Evolutionary conservation across 495 filamentous ascomycete genomes (phyloP), one percentile per base, ranked within the genome.

Genomic region (Trichoderma erinaceum): DNA sequence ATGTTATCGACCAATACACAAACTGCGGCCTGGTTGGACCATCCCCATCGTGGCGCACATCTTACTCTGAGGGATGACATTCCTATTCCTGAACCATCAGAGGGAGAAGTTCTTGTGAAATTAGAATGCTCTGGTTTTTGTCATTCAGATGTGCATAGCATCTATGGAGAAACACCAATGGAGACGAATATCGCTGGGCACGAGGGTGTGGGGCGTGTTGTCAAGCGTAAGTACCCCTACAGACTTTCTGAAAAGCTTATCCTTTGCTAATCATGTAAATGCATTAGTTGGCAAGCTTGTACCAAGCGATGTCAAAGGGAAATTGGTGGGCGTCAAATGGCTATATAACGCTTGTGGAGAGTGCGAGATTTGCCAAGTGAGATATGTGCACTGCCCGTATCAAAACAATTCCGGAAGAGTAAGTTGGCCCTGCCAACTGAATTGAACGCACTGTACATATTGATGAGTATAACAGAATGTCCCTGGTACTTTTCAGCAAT

Each of bases 301-400:
- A 50, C 18, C 46, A 50, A 13, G 18, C 10, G 46, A 50, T 50
- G 46, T 50, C 10, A 50, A 12, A 16, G 46, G 46, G 18, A 13
- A n/a, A n/a, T 16, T 50, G 46, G 46, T 50, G n/a, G 46, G 46
- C n/a, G 46, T 50, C 4, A 50, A 50, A 18, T 50, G 46, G 46
- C 12, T 50, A 7, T 50, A 50, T 50, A 50, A 16, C 15, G 46
- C 46, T 18, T 50, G 46, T n/a, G 46, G 46, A 50, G 46, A 50
- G 46, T 50, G 46, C 15, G 46, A 50, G 46, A 50, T 50, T n/a
- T 50, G 46, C 46, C 5, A n/a, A 50, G 46, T 50, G 12, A 50
- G 46, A 50, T 50, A 50, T 50, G 46, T 50, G 46, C 46, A 50
- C 46, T 50, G 46, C 46, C 46, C 46, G 15, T 16, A 50, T 50